A percentile compares a stretch with the other conserved stretches of the same genome.
These are phyloP conservation scores for Mortierella hygrophila DNA, from an alignment of 192 early-diverging fungal species.

Conservation along the genomic window DNA sequence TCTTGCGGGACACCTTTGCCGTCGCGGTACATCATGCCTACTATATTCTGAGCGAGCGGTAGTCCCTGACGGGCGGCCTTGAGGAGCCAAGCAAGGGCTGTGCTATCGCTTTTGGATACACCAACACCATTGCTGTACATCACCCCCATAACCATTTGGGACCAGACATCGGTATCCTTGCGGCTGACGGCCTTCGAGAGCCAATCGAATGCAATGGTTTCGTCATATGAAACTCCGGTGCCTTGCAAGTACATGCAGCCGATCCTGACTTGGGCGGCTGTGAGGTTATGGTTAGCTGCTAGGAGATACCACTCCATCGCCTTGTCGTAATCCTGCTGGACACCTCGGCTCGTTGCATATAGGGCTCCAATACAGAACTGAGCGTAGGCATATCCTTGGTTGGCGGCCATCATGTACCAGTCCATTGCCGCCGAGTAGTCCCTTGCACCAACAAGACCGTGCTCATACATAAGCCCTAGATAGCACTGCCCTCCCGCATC, in stretches of 20 bases:
- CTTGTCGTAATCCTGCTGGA: neutral
- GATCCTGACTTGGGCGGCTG: neutral
- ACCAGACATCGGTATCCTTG: too few species aligned
- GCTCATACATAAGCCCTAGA: too few species aligned
- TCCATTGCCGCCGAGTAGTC: neutral
- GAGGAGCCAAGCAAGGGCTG: too few species aligned
- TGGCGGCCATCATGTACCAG: neutral
- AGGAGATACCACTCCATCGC: neutral
- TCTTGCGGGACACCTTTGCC: too few species aligned
- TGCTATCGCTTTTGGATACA: too few species aligned
- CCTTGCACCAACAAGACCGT: too few species aligned
- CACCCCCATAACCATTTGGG: too few species aligned
- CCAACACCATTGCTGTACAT: too few species aligned
- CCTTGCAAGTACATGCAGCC: neutral
- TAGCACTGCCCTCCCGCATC: neutral
- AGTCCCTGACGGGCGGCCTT: too few species aligned
- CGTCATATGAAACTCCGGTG: neutral
- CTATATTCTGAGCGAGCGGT: too few species aligned
- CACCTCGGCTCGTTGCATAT: neutral
- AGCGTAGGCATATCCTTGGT: neutral
- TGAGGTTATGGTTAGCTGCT: neutral
- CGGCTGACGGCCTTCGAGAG: neutral
- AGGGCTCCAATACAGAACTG: neutral
- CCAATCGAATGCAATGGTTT: neutral
- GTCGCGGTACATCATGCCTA: too few species aligned